phyloP scores from a whole-genome alignment of 805 yeast genomes.

The Saccharomyces eubayanus region DNA sequence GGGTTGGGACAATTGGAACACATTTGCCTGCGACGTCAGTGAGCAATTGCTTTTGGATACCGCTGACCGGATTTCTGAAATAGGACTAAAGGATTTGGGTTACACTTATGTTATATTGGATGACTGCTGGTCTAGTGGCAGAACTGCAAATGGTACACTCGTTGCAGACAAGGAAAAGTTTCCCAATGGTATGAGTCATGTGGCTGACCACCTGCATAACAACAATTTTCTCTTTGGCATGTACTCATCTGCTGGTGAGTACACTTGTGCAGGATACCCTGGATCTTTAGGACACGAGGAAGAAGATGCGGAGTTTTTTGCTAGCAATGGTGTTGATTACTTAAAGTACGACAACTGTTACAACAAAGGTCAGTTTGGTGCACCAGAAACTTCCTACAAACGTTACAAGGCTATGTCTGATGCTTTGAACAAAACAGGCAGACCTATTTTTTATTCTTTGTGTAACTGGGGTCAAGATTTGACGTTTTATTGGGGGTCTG shows the following conservation, averaged over 20 bases:
- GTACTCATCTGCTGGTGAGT: slow-evolving; percentile 30
- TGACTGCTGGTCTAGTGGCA: slow-evolving; percentile 26
- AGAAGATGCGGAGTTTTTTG: slow-evolving; percentile 24
- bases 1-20: slow-evolving; percentile 30
- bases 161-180: slow-evolving; percentile 19
- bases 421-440: slow-evolving; percentile 26
- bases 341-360: slow-evolving; percentile 30
- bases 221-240: slow-evolving; percentile 27
- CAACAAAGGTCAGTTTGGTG: slow-evolving; percentile 25
- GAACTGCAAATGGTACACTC: slow-evolving; percentile 14
- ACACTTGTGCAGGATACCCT: slow-evolving; percentile 28
- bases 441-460: slow-evolving; percentile 19
- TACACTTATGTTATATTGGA: slow-evolving; percentile 28
- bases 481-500: no score
- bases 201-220: slow-evolving; percentile 22
- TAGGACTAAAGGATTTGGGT: slow-evolving; percentile 24
- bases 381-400: slow-evolving; percentile 19
- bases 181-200: slow-evolving; percentile 23
- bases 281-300: slow-evolving; percentile 28
- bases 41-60: slow-evolving; percentile 18
- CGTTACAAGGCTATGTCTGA: slow-evolving; percentile 26
- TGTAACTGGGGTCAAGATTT: no score
- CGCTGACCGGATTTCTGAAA: slow-evolving; percentile 17
- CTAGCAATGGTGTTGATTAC: slow-evolving; percentile 27
- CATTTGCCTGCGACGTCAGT: slow-evolving; percentile 24